A percentile compares a stretch with the other conserved stretches of the same genome.
These are phyloP conservation scores for Gloeophyllum trabeum DNA, from an alignment of 768 basidiomycete species.

Conservation along the genomic window DNA sequence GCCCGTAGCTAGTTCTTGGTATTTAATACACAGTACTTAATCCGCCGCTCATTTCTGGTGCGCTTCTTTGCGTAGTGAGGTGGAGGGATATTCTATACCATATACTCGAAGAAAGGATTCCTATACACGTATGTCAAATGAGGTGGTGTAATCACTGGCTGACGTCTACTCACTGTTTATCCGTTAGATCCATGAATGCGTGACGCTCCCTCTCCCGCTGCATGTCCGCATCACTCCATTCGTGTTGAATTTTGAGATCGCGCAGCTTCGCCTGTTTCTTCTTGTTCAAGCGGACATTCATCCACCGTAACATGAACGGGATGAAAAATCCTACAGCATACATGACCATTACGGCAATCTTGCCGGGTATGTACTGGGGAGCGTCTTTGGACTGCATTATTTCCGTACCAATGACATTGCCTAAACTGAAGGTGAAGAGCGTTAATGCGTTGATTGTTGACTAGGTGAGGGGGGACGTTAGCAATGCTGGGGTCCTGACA, in stretches of 20 bases:
- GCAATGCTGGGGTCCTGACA: background rate
- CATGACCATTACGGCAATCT: slow-evolving; percentile 52
- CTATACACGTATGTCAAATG: slow-evolving; percentile 14
- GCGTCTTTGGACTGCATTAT: slow-evolving; percentile 55
- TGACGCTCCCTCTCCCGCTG: slow-evolving; percentile 45
- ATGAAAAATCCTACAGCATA: slow-evolving; percentile 39
- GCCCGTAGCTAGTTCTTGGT: too few relatives aligned
- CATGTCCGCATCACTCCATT: slow-evolving; percentile 49
- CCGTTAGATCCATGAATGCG: slow-evolving; percentile 54
- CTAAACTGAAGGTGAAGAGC: slow-evolving; percentile 38
- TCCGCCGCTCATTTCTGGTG: too few relatives aligned
- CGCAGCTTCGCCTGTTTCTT: slow-evolving; percentile 30
- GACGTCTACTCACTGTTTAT: slow-evolving; percentile 41
- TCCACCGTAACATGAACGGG: slow-evolving; percentile 36
- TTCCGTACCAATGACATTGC: slow-evolving; percentile 55
- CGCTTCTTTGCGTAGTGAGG: too few relatives aligned
- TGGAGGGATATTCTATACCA: too few relatives aligned
- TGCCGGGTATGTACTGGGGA: slow-evolving; percentile 54
- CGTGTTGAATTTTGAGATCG: slow-evolving; percentile 29
- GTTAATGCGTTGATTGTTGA: slow-evolving; percentile 55
- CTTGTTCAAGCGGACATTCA: slow-evolving; percentile 42
- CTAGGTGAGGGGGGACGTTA: slow-evolving; percentile 6
- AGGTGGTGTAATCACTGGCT: background rate
- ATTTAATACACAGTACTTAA: too few relatives aligned
- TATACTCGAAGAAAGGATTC: slow-evolving; percentile 51